A percentile compares a stretch with the other conserved stretches of the same genome.
phyloP scores from a whole-genome alignment of 352 stramenopile genomes.

The Phytophthora sp. region DNA sequence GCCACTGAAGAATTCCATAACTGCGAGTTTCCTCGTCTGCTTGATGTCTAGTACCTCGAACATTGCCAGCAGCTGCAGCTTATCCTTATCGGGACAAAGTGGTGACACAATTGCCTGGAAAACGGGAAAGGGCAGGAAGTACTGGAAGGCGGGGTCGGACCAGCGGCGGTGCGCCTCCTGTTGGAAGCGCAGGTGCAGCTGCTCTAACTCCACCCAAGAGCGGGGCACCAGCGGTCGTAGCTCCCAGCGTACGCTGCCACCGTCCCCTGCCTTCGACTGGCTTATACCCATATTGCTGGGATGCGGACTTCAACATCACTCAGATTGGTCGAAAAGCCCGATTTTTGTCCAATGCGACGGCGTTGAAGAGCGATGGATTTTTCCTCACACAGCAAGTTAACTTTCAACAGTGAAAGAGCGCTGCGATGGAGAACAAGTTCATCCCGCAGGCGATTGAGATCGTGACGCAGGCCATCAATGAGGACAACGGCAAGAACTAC shows the following conservation, averaged over 20 bases:
- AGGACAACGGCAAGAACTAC: slow-evolving; percentile 92
- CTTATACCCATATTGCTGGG: slow-evolving; percentile 54
- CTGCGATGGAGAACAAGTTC: slow-evolving; percentile 89
- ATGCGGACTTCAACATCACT: slow-evolving; percentile 26
- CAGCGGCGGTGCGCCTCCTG: slow-evolving; percentile 55
- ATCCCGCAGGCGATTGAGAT: slow-evolving; percentile 92
- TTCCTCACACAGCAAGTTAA: slow-evolving; percentile 1
- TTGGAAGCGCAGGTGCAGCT: slow-evolving; percentile 63
- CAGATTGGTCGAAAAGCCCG: not conserved
- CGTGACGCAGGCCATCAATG: slow-evolving; percentile 85
- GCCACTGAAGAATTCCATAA: slow-evolving; percentile 68
- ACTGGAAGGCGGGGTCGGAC: slow-evolving; percentile 44
- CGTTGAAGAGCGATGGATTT: slow-evolving; percentile 23
- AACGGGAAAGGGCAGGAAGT: slow-evolving; percentile 57
- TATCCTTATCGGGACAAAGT: slow-evolving; percentile 39
- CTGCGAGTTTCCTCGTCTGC: slow-evolving; percentile 35
- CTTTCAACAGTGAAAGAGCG: not conserved
- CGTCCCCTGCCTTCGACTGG: slow-evolving; percentile 47
- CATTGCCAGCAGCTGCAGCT: slow-evolving; percentile 49
- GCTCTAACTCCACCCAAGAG: slow-evolving; percentile 61
- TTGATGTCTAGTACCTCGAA: slow-evolving; percentile 50
- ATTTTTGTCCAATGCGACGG: slow-evolving; percentile 15
- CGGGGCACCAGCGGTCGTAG: slow-evolving; percentile 53
- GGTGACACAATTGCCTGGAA: slow-evolving; percentile 56
- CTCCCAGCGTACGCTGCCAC: slow-evolving; percentile 38